phyloP scores from a whole-genome alignment of 257 asterid species.

The Thymus mandschuricus region DNA sequence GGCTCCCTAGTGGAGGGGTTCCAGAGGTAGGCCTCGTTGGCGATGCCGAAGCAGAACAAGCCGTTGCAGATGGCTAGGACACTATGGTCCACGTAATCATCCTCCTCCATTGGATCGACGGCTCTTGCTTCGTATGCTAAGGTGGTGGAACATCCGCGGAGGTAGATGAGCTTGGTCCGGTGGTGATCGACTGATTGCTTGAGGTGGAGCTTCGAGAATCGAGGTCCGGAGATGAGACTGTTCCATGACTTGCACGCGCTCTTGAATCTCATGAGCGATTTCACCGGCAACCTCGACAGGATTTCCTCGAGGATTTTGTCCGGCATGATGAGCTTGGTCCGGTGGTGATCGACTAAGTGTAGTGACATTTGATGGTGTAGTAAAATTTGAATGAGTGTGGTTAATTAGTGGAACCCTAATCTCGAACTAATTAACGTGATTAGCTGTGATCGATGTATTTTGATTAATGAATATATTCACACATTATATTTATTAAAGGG shows the following conservation, averaged over 20 bases:
- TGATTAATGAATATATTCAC: too few relatives aligned
- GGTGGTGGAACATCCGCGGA: not conserved
- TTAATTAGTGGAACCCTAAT: too few relatives aligned
- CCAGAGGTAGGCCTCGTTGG: not conserved
- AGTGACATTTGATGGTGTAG: too few relatives aligned
- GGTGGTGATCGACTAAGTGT: too few relatives aligned
- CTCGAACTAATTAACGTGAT: too few relatives aligned
- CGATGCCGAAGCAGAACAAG: constrained; percentile 18
- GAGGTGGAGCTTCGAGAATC: constrained; percentile 1
- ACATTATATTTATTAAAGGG: too few relatives aligned
- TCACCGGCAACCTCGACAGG: constrained; percentile 12
- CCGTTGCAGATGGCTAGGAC: constrained; percentile 24
- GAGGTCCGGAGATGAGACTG: not conserved
- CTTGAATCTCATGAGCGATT: constrained; percentile 3
- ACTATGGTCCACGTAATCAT: too few relatives aligned
- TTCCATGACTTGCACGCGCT: constrained; percentile 7
- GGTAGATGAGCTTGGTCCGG: constrained; percentile 1
- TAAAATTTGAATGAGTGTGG: too few relatives aligned
- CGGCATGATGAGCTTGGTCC: too few relatives aligned
- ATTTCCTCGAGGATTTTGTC: constrained; percentile 15
- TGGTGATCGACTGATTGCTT: not conserved
- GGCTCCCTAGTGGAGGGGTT: constrained; percentile 13
- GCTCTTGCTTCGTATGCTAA: not conserved
- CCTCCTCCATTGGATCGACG: not conserved
- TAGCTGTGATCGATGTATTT: too few relatives aligned